Percentiles rank a stretch among this genome's conserved stretches.
These are phyloP conservation scores for Paecilomyces sp. DNA, from an alignment of 2,329 filamentous ascomycete genomes.

Conservation along the genomic window DNA sequence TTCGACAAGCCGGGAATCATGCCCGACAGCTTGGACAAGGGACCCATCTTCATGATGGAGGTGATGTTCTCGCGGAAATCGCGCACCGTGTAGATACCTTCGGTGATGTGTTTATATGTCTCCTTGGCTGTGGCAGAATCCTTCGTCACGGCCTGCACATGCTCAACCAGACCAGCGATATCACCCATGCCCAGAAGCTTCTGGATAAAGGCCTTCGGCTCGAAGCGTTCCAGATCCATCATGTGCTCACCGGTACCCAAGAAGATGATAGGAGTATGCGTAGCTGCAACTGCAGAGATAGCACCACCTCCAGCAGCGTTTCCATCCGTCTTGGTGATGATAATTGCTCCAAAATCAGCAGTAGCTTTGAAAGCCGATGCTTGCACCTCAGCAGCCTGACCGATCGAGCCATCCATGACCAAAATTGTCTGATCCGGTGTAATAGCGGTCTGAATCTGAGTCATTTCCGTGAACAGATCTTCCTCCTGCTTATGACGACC, in stretches of 20 bases:
- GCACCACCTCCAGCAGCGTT: conserved; percentile 93
- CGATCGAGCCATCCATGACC: conserved; percentile 93
- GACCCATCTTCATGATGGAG: conserved; percentile 99
- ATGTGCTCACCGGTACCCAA: conserved; percentile 97
- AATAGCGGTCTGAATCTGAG: conserved; percentile 88
- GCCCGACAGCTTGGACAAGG: conserved; percentile 90
- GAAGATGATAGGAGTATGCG: conserved; percentile 94
- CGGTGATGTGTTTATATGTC: conserved; percentile 97
- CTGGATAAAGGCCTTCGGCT: conserved; percentile 84
- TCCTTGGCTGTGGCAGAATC: conserved; percentile 77
- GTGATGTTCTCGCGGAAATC: conserved; percentile 91
- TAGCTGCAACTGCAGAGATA: conserved; percentile 94
- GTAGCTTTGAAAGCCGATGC: conserved; percentile 96
- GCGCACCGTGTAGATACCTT: conserved; percentile 91
- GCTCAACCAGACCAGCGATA: conserved; percentile 89
- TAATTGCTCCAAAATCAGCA: conserved; percentile 94
- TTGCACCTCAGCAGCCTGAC: conserved; percentile 90
- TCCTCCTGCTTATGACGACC: conserved; percentile 92
- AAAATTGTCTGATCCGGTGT: conserved; percentile 95
- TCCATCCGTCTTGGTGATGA: conserved; percentile 97
- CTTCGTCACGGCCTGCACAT: conserved; percentile 89
- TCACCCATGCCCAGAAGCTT: conserved; percentile 97
- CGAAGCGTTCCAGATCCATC: conserved; percentile 88
- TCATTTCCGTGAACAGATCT: conserved; percentile 94
- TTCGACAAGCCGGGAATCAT: conserved; percentile 96